Evolutionary conservation across 129 eudicot species (phyloP).

Genomic region (Flaveria bidentis): DNA sequence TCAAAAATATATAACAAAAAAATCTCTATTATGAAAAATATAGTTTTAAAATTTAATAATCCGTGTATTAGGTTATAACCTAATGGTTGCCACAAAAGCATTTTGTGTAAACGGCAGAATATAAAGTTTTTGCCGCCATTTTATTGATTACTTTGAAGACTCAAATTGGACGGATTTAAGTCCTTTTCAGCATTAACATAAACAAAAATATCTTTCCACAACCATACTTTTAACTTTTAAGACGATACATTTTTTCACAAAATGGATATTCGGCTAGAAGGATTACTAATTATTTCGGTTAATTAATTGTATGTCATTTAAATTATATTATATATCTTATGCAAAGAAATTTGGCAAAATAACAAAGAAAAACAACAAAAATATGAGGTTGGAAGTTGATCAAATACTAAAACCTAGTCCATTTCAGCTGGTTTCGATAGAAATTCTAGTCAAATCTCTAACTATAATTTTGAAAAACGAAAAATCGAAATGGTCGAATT

Average conservation of each 20-base stretch:
- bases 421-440: too few species aligned
- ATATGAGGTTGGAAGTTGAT: neutral
- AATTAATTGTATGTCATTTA: neutral
- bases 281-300: neutral
- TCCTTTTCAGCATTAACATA: neutral
- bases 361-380: neutral
- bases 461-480: too few species aligned
- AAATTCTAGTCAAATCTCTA: too few species aligned
- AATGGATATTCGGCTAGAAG: neutral
- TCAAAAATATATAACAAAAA: too few species aligned
- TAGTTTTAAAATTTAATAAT: too few species aligned
- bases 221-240: neutral
- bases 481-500: too few species aligned
- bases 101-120: neutral
- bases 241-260: neutral
- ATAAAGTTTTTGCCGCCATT: conserved; percentile 10
- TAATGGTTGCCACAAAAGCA: neutral
- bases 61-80: too few species aligned
- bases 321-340: too few species aligned
- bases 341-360: too few species aligned
- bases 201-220: neutral
- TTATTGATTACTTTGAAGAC: conserved; percentile 14
- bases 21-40: too few species aligned
- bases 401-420: too few species aligned
- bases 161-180: conserved; percentile 5